phyloP scores from a whole-genome alignment of 768 basidiomycete genomes.

The Boletus speciosus region DNA sequence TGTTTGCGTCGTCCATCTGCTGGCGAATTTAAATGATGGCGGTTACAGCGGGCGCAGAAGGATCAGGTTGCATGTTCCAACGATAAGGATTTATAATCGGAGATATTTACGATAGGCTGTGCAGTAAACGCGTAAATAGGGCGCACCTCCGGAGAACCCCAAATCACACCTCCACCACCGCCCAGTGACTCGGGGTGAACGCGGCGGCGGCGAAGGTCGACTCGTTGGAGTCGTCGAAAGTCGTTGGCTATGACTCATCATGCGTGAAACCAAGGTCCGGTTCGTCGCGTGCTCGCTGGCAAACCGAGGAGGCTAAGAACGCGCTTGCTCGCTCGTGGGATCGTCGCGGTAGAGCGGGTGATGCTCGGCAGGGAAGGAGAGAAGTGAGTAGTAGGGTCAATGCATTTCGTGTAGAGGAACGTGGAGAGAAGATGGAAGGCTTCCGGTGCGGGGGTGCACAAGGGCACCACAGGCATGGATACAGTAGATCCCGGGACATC shows the following conservation, averaged over 20 bases:
- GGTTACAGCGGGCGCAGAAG: no score
- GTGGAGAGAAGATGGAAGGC: slow-evolving; percentile 63
- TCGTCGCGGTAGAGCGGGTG: slow-evolving; percentile 22
- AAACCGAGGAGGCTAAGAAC: slow-evolving; percentile 14
- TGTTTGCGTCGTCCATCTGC: not conserved
- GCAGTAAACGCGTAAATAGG: no score
- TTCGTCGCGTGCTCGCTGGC: slow-evolving; percentile 13
- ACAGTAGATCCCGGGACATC: slow-evolving; percentile 18
- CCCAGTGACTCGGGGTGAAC: no score
- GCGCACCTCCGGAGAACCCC: no score
- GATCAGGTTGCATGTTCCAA: no score
- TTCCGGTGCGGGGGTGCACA: slow-evolving; percentile 66
- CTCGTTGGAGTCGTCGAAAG: no score
- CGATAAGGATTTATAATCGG: no score
- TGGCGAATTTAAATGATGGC: no score
- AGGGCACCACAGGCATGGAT: slow-evolving; percentile 59
- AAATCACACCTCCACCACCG: no score
- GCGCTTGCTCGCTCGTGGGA: slow-evolving; percentile 13
- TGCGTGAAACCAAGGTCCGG: slow-evolving; percentile 20
- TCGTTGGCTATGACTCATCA: no score
- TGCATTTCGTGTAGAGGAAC: slow-evolving; percentile 67
- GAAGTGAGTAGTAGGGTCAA: slow-evolving; percentile 50
- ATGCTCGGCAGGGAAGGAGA: slow-evolving; percentile 50
- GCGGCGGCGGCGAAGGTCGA: no score
- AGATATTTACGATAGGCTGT: no score